Evolutionary conservation across 2,329 filamentous ascomycete genomes (phyloP), one percentile per base, ranked within the genome.

Genomic region (Aureobasidium sp.): DNA sequence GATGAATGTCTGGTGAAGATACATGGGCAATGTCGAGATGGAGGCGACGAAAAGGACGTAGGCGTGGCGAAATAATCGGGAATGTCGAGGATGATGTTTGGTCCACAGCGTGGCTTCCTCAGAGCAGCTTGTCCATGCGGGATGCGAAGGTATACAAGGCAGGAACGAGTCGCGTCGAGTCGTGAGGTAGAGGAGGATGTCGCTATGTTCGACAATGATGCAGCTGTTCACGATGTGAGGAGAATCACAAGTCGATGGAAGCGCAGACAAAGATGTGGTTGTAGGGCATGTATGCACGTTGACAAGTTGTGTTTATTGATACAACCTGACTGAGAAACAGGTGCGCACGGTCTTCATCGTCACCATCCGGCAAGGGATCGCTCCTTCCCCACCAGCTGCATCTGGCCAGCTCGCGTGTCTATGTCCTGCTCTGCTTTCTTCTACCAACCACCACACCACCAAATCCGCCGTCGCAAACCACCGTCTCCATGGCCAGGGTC

Each of bases 1-100:
- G 57, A 59, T 32, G 36, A 59, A 59, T 59, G 57, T 50, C 44
- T 41, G 57, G 21, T 41, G 57, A n/a, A 32, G 47, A 57, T 63
- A 44, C 37, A 45, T 49, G 42, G 49, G 14, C 59, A 36, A 50
- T 37, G 37, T 36, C 30, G 21, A 30, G 30, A 25, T 13, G 21
- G 14, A 25, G 16, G 39, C 37, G 39, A 44, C 16, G 11, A 30
- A 13, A n/a, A 5, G 6, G 13, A 10, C 2, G n/a, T 44, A 11
- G 21, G 7, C 8, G n/a, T 6, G 10, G 25, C 51, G n/a, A 37
- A 36, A 8, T 2, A 21, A 44, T 39, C 25, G 37, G 25, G 37
- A 37, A 34, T 21, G 29, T 53, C 37, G 51, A 42, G 37, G 51
- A n/a, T 29, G 36, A 21, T 55, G 42, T 29, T 30, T n/a, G 2